A percentile compares a stretch with the other conserved stretches of the same genome.
phyloP scores from a whole-genome alignment of 2,329 filamentous ascomycete species.

The Aspergillus thermomutatus region DNA sequence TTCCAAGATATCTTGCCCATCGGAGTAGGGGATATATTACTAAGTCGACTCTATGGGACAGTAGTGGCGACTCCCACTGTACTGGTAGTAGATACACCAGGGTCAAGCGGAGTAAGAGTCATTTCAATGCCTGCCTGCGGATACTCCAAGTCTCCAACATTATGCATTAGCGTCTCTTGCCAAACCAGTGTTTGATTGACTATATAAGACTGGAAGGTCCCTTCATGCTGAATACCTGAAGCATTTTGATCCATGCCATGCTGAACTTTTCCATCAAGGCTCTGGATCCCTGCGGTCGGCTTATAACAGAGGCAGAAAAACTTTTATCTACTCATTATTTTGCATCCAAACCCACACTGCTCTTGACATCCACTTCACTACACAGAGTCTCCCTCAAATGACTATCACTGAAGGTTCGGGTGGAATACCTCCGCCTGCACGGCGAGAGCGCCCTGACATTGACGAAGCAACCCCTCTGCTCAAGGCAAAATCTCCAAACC shows the following conservation, averaged over 20 bases:
- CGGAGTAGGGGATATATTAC: too few species aligned
- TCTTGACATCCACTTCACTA: neutral
- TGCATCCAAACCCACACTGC: neutral
- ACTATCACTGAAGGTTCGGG: neutral
- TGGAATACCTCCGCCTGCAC: neutral
- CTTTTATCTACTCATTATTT: neutral
- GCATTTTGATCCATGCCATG: neutral
- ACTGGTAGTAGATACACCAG: too few species aligned
- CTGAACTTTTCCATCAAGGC: neutral
- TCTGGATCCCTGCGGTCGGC: neutral
- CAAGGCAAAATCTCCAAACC: slow-evolving; percentile 1
- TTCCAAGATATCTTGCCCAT: too few species aligned
- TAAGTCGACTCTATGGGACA: too few species aligned
- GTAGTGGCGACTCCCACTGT: too few species aligned
- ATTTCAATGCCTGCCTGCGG: neutral
- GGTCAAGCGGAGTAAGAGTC: too few species aligned
- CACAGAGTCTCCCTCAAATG: neutral
- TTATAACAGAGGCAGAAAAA: neutral
- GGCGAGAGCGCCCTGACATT: neutral
- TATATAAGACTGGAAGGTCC: neutral
- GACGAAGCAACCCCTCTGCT: slow-evolving; percentile 20
- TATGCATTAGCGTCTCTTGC: neutral
- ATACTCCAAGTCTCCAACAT: too few species aligned
- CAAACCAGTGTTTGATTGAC: neutral
- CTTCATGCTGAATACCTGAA: neutral